Conservation (phyloP, 768 basidiomycete genomes). For the Neoboletus brunneissimus region DNA sequence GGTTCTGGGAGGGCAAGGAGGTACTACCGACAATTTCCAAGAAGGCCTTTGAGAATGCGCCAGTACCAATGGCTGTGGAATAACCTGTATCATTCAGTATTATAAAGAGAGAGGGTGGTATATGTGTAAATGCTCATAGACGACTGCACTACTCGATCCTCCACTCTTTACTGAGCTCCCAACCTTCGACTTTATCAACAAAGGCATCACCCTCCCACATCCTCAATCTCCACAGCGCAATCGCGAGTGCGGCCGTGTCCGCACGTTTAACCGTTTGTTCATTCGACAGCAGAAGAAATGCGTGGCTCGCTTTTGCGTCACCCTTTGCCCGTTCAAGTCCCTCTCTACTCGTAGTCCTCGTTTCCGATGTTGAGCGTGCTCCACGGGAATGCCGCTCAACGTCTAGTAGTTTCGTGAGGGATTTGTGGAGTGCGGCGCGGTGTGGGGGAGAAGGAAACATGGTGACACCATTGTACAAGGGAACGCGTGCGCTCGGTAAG, state of each 20-base stretch:
- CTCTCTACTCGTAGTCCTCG: not conserved
- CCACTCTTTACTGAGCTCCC: conserved; percentile 37
- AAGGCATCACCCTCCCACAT: conserved; percentile 64
- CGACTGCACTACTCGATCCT: conserved; percentile 16
- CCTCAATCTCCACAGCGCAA: conserved; percentile 75
- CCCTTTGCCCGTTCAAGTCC: conserved; percentile 11
- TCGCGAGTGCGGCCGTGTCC: conserved; percentile 61
- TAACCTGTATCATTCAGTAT: conserved; percentile 16
- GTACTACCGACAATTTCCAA: conserved; percentile 46
- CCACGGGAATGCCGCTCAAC: conserved; percentile 41
- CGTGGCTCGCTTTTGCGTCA: conserved; percentile 58
- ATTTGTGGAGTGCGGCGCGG: conserved; percentile 54
- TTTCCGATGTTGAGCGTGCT: not conserved
- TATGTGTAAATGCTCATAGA: not conserved
- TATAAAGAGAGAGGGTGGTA: not conserved
- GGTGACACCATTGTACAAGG: conserved; percentile 63
- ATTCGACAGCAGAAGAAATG: conserved; percentile 62
- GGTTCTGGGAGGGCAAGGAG: conserved; percentile 85
- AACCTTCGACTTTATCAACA: conserved; percentile 21
- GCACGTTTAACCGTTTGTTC: conserved; percentile 46
- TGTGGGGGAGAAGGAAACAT: conserved; percentile 63
- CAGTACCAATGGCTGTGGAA: conserved; percentile 47
- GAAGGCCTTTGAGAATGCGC: conserved; percentile 20
- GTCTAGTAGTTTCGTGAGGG: conserved; percentile 46
- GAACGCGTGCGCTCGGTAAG: conserved; percentile 41